phyloP scores from a whole-genome alignment of 78 protist genomes.

The Ministeria vibrans region DNA sequence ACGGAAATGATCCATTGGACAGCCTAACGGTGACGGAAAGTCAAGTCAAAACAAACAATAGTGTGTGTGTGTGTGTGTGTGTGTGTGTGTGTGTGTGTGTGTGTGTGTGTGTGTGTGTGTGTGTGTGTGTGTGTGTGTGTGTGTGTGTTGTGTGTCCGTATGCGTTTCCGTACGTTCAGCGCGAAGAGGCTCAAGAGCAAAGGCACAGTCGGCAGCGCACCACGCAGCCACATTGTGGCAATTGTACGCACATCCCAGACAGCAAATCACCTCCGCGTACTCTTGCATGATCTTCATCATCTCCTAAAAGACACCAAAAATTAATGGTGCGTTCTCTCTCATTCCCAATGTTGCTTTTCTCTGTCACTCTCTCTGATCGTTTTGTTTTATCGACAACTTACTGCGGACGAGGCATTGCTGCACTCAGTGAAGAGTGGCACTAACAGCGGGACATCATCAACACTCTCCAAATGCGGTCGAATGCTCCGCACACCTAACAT shows the following conservation, averaged over 20 bases:
- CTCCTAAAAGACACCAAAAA: slow-evolving; percentile 12
- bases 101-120: neutral
- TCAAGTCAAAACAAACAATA: neutral
- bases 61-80: neutral
- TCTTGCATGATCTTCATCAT: slow-evolving; percentile 37
- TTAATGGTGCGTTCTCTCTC: no score
- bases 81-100: neutral
- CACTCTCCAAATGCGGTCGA: slow-evolving; percentile 35
- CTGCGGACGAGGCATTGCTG: neutral
- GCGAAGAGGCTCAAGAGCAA: neutral
- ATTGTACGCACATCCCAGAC: neutral
- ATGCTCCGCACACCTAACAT: slow-evolving; percentile 20
- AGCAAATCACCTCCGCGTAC: slow-evolving; percentile 23
- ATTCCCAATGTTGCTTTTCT: no score
- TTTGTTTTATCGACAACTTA: neutral
- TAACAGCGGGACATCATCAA: slow-evolving; percentile 46
- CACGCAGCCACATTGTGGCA: neutral
- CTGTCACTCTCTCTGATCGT: no score
- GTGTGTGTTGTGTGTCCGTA: neutral
- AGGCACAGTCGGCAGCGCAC: neutral
- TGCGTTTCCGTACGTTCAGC: neutral
- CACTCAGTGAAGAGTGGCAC: slow-evolving; percentile 35
- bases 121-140: neutral
- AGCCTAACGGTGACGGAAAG: neutral
- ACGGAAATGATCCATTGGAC: neutral